phyloP scores from a whole-genome alignment of 306 rosid species.

The Dryas octopetala region DNA sequence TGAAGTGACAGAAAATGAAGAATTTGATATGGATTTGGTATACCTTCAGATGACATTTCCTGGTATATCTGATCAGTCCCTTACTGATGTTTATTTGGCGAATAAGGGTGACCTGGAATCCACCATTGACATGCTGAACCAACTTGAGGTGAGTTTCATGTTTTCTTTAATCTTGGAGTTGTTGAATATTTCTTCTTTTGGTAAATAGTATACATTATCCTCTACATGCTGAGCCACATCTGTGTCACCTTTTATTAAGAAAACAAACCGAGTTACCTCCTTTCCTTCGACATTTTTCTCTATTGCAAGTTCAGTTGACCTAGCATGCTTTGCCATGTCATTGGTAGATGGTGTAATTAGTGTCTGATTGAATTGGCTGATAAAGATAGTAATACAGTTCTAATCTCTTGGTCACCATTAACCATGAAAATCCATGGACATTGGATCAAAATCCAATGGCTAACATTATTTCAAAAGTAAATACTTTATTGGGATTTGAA shows the following conservation, averaged over 20 bases:
- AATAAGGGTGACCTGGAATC: constrained; percentile 64
- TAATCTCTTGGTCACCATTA: background rate
- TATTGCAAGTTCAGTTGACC: constrained; percentile 1
- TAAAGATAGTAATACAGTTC: background rate
- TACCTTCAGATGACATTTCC: constrained; percentile 69
- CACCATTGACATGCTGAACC: constrained; percentile 74
- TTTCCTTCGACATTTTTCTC: background rate
- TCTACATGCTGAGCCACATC: background rate
- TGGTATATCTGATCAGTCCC: constrained; percentile 59
- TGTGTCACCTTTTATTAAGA: background rate
- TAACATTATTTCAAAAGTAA: too few species aligned
- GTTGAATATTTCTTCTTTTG: background rate
- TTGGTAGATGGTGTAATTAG: background rate
- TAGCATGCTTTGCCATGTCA: background rate
- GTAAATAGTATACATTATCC: background rate
- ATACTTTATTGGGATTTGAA: too few species aligned
- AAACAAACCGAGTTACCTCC: background rate
- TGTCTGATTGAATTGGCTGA: background rate
- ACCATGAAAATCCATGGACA: too few species aligned
- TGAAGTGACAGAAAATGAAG: constrained; percentile 45
- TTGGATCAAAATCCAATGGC: too few species aligned
- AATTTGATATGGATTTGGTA: constrained; percentile 62
- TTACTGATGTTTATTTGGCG: constrained; percentile 61
- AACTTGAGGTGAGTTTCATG: constrained; percentile 63
- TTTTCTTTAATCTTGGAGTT: background rate